Evolutionary conservation across 345 rosid species (phyloP).

Genomic region (Salix suchowensis): DNA sequence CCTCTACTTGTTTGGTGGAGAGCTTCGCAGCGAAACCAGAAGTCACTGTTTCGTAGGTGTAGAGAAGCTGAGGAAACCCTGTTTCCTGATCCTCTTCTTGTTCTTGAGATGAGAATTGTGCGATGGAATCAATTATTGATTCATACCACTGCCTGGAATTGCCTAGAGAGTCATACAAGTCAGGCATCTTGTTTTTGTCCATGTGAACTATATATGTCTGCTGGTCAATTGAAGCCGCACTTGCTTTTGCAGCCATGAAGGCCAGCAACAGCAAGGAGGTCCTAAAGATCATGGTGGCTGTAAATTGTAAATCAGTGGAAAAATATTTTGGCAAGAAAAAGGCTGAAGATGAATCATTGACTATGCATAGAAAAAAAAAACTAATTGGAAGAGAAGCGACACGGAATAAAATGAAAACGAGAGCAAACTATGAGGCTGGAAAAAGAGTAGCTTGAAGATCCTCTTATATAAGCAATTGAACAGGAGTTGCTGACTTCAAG

Average conservation of each 20-base stretch:
- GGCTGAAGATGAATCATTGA: neutral
- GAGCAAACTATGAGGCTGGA: neutral
- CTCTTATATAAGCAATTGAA: constrained; percentile 3
- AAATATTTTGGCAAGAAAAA: neutral
- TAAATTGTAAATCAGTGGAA: neutral
- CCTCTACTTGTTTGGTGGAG: constrained; percentile 40
- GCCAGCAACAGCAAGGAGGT: constrained; percentile 21
- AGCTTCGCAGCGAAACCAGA: constrained; percentile 71
- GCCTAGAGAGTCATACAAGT: constrained; percentile 7
- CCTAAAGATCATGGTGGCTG: constrained; percentile 23
- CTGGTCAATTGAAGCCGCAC: constrained; percentile 22
- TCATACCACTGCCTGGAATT: constrained; percentile 34
- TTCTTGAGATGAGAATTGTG: constrained; percentile 20
- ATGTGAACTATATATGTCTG: constrained; percentile 65
- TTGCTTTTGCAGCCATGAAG: constrained; percentile 21
- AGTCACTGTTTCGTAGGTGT: constrained; percentile 48
- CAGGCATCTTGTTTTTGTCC: constrained; percentile 38
- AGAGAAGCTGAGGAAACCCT: constrained; percentile 41
- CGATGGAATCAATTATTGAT: constrained; percentile 33
- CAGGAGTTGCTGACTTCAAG: neutral
- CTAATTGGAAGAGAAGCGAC: too few relatives aligned
- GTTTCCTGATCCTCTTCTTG: constrained; percentile 16
- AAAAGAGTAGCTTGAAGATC: neutral
- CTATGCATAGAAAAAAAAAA: neutral
- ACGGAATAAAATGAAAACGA: neutral